These are phyloP conservation scores for Citeromyces hawaiiensis DNA, from an alignment of 1,139 yeast species.

Conservation along the genomic window DNA sequence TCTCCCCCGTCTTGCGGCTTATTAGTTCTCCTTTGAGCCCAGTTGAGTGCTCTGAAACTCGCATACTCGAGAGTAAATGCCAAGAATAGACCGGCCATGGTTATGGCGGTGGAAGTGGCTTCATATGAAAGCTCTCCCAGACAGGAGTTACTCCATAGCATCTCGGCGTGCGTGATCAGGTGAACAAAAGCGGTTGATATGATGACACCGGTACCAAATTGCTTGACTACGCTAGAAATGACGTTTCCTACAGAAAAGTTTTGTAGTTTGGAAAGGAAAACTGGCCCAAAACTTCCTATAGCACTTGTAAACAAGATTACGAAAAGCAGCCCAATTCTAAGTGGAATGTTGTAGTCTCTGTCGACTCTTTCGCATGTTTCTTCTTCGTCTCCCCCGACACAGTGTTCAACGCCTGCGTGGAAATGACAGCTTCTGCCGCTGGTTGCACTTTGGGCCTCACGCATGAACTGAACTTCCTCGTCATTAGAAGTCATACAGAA, in stretches of 20 bases:
- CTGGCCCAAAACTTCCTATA: conserved; percentile 19
- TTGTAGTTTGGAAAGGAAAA: conserved; percentile 12
- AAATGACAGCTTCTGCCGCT: conserved; percentile 19
- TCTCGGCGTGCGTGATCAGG: conserved; percentile 61
- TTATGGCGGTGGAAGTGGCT: conserved; percentile 20
- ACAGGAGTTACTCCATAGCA: background rate
- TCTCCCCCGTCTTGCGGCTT: background rate
- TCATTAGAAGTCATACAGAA: conserved; percentile 13
- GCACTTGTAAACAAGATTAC: conserved; percentile 20
- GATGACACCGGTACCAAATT: conserved; percentile 88
- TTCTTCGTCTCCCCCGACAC: conserved; percentile 11
- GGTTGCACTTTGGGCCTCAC: conserved; percentile 6
- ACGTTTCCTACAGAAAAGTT: conserved; percentile 14
- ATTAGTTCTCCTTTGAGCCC: background rate
- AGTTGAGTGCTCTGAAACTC: conserved; percentile 9
- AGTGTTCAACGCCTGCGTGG: conserved; percentile 28
- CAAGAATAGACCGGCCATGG: conserved; percentile 21
- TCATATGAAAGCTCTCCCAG: conserved; percentile 15
- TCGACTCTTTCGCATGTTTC: conserved; percentile 10
- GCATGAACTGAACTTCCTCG: conserved; percentile 16
- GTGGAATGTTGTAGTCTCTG: conserved; percentile 17
- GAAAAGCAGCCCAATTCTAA: conserved; percentile 19
- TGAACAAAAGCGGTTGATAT: conserved; percentile 84
- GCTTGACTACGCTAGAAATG: conserved; percentile 13
- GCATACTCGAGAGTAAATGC: conserved; percentile 19